These are phyloP conservation scores for Cyclocybe cylindracea DNA, from an alignment of 768 basidiomycete genomes.

Conservation along the genomic window DNA sequence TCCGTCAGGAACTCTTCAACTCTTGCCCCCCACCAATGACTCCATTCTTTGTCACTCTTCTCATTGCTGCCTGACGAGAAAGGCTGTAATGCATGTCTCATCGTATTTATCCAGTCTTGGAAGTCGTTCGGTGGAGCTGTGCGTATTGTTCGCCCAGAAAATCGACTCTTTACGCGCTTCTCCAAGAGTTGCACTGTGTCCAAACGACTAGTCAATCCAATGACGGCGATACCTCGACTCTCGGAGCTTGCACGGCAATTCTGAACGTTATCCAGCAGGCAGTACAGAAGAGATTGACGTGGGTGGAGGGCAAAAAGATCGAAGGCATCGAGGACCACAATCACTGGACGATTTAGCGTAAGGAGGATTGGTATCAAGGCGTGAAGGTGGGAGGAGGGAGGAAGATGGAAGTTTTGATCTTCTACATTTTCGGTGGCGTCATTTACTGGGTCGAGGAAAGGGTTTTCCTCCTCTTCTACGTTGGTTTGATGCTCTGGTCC, in stretches of 20 bases:
- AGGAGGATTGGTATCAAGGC: conserved; percentile 76
- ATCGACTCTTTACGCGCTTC: conserved; percentile 96
- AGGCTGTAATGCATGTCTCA: conserved; percentile 44
- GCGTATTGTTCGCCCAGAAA: conserved; percentile 88
- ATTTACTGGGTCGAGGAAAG: conserved; percentile 42
- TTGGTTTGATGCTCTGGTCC: conserved; percentile 27
- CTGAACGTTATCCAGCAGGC: conserved; percentile 92
- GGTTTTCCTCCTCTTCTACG: conserved; percentile 43
- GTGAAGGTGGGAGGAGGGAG: conserved; percentile 71
- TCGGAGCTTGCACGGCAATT: conserved; percentile 64
- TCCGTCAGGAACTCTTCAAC: conserved; percentile 62
- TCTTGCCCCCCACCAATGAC: conserved; percentile 51
- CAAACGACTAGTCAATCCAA: conserved; percentile 85
- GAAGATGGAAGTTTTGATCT: conserved; percentile 38
- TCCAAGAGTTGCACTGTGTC: conserved; percentile 90
- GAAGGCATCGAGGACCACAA: conserved; percentile 89
- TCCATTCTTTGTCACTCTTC: conserved; percentile 54
- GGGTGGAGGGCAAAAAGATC: conserved; percentile 93
- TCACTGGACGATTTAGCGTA: conserved; percentile 74
- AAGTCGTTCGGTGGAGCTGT: conserved; percentile 61
- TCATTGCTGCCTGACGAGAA: conserved; percentile 23
- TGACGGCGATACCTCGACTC: conserved; percentile 74
- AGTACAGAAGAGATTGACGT: conserved; percentile 91
- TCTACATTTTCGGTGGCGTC: conserved; percentile 9
- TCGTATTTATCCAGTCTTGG: conserved; percentile 50